phyloP scores from a whole-genome alignment of 202 grass and related monocot genomes.

The Panicum hallii region DNA sequence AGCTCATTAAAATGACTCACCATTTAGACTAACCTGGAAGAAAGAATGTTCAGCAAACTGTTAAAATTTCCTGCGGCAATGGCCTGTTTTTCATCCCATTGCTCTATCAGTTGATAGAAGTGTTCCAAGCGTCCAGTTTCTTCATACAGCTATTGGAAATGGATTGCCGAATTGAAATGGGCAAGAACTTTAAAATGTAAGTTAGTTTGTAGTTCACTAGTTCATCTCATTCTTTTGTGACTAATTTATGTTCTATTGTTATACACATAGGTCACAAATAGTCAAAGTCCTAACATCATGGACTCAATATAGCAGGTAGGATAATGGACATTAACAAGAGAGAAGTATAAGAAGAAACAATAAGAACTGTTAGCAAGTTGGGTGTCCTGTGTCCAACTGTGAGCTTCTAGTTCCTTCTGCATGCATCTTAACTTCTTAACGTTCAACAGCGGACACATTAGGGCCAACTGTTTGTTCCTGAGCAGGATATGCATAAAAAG shows the following conservation, averaged over 20 bases:
- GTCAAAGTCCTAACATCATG: neutral
- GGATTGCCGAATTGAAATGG: constrained; percentile 23
- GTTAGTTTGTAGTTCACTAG: constrained; percentile 27
- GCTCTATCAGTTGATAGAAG: neutral
- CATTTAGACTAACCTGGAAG: constrained; percentile 6
- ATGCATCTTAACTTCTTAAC: neutral
- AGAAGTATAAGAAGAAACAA: neutral
- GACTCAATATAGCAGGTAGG: neutral
- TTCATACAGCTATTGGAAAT: constrained; percentile 32
- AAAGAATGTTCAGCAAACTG: neutral
- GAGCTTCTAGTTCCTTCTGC: neutral
- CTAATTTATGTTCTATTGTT: neutral
- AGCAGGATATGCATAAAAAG: neutral
- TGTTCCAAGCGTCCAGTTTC: constrained; percentile 23
- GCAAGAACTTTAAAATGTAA: constrained; percentile 19
- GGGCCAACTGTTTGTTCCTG: neutral
- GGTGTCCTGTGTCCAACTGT: neutral
- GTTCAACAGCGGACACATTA: neutral
- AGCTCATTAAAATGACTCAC: neutral
- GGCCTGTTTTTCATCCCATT: constrained; percentile 30
- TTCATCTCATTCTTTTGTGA: constrained; percentile 17
- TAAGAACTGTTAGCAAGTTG: neutral
- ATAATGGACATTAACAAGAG: neutral
- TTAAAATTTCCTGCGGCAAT: constrained; percentile 5
- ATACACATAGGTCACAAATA: neutral